phyloP scores from a whole-genome alignment of 169 alveolate species.

The Cryptosporidium ubiquitum region DNA sequence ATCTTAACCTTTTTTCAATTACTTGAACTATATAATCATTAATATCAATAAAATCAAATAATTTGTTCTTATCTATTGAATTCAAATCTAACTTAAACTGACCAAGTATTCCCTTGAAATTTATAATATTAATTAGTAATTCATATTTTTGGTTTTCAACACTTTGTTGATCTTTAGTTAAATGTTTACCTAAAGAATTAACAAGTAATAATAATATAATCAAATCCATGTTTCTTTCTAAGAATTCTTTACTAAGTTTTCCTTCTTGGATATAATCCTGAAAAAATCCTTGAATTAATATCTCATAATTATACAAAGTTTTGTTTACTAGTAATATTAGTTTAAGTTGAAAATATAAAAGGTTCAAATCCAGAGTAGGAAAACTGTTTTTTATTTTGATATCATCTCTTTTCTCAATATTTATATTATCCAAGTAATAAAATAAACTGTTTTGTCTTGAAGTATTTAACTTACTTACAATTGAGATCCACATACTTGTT shows the following conservation, averaged over 20 bases:
- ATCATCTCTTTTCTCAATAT: too few species aligned
- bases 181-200: not conserved
- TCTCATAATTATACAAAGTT: constrained; percentile 5
- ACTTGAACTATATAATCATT: not conserved
- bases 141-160: not conserved
- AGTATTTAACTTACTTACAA: not conserved
- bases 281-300: constrained; percentile 1
- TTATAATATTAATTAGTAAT: not conserved
- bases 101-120: not conserved
- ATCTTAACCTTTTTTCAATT: not conserved
- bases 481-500: constrained; percentile 20
- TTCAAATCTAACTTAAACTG: constrained; percentile 3
- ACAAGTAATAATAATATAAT: constrained; percentile 1
- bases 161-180: not conserved
- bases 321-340: constrained; percentile 17
- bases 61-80: too few species aligned
- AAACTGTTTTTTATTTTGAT: not conserved
- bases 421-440: not conserved
- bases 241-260: not conserved
- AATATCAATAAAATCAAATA: not conserved
- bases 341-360: constrained; percentile 1
- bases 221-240: constrained; percentile 28
- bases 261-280: not conserved
- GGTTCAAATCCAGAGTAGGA: not conserved
- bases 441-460: constrained; percentile 1